phyloP scores from a whole-genome alignment of 1,284 basidiomycete species.

The Ceratobasidium sp. region DNA sequence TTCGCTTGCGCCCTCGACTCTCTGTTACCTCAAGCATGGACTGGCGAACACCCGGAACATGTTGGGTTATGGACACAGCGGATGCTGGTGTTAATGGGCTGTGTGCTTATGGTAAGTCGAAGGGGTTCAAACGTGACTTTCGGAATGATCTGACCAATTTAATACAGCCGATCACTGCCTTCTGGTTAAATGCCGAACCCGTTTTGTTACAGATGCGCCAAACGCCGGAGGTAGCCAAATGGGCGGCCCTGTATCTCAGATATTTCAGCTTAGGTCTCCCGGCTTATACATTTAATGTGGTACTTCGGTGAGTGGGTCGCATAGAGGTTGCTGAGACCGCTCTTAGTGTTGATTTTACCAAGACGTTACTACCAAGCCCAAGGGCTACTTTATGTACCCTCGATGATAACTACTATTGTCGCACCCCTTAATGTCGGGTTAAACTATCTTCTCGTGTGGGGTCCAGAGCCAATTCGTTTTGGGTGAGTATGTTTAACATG shows the following conservation, averaged over 20 bases:
- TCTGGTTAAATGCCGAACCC: constrained; percentile 87
- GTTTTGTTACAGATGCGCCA: constrained; percentile 85
- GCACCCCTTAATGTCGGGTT: constrained; percentile 88
- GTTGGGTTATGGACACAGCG: constrained; percentile 93
- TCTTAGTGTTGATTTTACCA: neutral
- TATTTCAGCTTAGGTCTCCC: constrained; percentile 87
- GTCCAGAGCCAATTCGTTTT: constrained; percentile 78
- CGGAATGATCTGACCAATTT: neutral
- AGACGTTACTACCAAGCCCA: constrained; percentile 49
- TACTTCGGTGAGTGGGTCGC: constrained; percentile 82
- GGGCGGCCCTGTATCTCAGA: constrained; percentile 82
- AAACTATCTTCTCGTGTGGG: constrained; percentile 91
- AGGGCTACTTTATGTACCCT: constrained; percentile 89
- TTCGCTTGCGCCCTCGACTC: constrained; percentile 90
- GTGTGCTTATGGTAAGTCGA: constrained; percentile 68
- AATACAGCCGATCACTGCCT: constrained; percentile 70
- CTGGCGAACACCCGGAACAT: constrained; percentile 81
- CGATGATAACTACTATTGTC: constrained; percentile 84
- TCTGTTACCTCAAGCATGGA: constrained; percentile 92
- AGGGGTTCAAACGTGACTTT: constrained; percentile 53
- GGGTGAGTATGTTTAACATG: constrained; percentile 60
- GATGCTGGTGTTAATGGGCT: constrained; percentile 79
- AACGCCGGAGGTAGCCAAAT: constrained; percentile 84
- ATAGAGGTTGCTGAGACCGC: constrained; percentile 62
- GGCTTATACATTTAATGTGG: constrained; percentile 83